A percentile compares a stretch with the other conserved stretches of the same genome.
Evolutionary conservation across 108 stramenopile genomes (phyloP).

Genomic region (Cyclotella baltica): DNA sequence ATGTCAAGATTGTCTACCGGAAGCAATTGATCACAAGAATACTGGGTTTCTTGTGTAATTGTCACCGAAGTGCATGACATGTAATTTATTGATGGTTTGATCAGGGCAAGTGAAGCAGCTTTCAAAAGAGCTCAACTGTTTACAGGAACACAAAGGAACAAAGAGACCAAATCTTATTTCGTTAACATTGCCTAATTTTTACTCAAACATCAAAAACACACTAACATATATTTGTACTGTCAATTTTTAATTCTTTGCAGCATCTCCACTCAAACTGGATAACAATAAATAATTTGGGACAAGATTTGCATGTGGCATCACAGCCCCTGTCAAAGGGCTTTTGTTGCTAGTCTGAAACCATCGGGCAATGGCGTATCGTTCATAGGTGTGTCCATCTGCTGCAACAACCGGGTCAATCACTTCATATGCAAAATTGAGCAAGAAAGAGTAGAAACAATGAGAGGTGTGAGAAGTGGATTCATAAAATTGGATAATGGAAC

Average conservation of each 20-base stretch:
- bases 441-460: background rate
- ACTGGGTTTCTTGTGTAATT: too few species aligned
- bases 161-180: too few species aligned
- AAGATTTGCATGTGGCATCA: constrained; percentile 73
- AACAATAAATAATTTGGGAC: constrained; percentile 87
- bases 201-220: too few species aligned
- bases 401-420: constrained; percentile 96
- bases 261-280: constrained; percentile 61
- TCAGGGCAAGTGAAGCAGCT: too few species aligned
- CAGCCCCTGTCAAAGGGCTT: constrained; percentile 82
- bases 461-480: background rate
- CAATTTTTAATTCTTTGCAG: background rate
- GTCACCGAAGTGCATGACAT: too few species aligned
- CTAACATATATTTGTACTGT: too few species aligned
- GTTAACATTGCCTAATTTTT: too few species aligned
- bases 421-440: background rate
- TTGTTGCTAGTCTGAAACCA: constrained; percentile 87
- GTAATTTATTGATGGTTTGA: too few species aligned
- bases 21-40: too few species aligned
- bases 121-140: too few species aligned
- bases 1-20: too few species aligned
- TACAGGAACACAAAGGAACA: too few species aligned
- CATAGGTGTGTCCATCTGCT: constrained; percentile 94
- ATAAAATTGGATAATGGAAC: background rate
- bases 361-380: constrained; percentile 84